phyloP scores from a whole-genome alignment of 106 monocot species.

The Apostasia shenzhenica region DNA sequence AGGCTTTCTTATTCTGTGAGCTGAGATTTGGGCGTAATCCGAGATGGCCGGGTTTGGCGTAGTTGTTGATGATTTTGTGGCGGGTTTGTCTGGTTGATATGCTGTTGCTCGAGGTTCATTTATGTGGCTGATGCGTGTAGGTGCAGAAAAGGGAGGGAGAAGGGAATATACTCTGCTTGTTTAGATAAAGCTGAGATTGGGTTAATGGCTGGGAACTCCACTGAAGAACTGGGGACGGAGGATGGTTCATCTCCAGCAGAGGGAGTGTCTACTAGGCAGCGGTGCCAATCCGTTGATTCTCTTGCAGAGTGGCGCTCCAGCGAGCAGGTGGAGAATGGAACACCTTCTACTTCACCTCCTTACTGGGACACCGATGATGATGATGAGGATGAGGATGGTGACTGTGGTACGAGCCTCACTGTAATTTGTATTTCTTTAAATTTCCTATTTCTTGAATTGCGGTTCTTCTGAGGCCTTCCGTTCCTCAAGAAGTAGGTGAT shows the following conservation, averaged over 20 bases:
- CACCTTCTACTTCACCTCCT: slow-evolving; percentile 21
- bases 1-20: too few species aligned
- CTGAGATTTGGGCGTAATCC: too few species aligned
- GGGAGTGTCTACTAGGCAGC: slow-evolving; percentile 7
- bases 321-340: slow-evolving; percentile 25
- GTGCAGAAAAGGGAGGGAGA: not conserved
- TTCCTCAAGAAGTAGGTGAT: too few species aligned
- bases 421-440: too few species aligned
- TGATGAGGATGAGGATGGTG: slow-evolving; percentile 2
- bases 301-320: slow-evolving; percentile 19
- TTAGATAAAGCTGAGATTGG: not conserved
- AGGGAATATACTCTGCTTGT: not conserved
- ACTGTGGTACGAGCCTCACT: slow-evolving; percentile 2
- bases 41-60: too few species aligned
- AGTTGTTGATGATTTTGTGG: not conserved
- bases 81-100: not conserved
- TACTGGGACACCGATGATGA: slow-evolving; percentile 23
- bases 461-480: too few species aligned
- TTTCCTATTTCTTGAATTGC: too few species aligned
- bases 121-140: not conserved
- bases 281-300: slow-evolving; percentile 20
- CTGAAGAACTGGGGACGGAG: not conserved
- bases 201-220: slow-evolving; percentile 3
- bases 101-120: not conserved
- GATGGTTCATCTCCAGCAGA: not conserved